A percentile compares a stretch with the other conserved stretches of the same genome.
Conservation (phyloP, 2,329 filamentous ascomycete genomes). For the Hysterium pulicare region DNA sequence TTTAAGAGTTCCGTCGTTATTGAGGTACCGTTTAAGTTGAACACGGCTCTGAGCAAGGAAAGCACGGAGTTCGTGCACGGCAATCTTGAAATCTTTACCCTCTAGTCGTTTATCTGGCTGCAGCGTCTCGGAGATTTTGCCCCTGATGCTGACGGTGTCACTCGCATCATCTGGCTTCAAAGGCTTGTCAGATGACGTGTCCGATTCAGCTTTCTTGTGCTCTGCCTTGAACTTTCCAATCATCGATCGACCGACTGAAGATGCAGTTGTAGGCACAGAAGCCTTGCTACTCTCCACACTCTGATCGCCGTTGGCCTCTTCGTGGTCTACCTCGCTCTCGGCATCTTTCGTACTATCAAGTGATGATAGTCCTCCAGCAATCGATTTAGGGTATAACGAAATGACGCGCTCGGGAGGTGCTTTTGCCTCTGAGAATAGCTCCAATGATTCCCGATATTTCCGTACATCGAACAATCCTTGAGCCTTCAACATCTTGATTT, state of each 20-base stretch:
- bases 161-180: constrained; percentile 53
- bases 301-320: constrained; percentile 26
- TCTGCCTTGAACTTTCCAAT: constrained; percentile 48
- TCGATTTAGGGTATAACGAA: constrained; percentile 74
- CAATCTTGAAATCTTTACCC: constrained; percentile 78
- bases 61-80: constrained; percentile 77
- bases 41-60: constrained; percentile 84
- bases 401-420: constrained; percentile 88
- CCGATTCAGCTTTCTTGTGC: constrained; percentile 46
- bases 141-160: constrained; percentile 55
- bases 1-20: constrained; percentile 57
- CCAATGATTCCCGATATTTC: constrained; percentile 81
- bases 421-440: constrained; percentile 85
- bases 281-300: constrained; percentile 18
- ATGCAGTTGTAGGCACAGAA: constrained; percentile 19
- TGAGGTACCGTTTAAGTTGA: constrained; percentile 59
- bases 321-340: constrained; percentile 38
- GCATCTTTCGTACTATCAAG: constrained; percentile 52
- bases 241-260: constrained; percentile 38
- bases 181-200: constrained; percentile 58
- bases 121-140: constrained; percentile 43
- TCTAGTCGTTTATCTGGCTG: constrained; percentile 54
- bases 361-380: constrained; percentile 76
- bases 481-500: constrained; percentile 89
- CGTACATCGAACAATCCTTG: constrained; percentile 76